These are phyloP conservation scores for Trichoderma atroviride DNA, from an alignment of 2,329 filamentous ascomycete genomes.

Conservation along the genomic window DNA sequence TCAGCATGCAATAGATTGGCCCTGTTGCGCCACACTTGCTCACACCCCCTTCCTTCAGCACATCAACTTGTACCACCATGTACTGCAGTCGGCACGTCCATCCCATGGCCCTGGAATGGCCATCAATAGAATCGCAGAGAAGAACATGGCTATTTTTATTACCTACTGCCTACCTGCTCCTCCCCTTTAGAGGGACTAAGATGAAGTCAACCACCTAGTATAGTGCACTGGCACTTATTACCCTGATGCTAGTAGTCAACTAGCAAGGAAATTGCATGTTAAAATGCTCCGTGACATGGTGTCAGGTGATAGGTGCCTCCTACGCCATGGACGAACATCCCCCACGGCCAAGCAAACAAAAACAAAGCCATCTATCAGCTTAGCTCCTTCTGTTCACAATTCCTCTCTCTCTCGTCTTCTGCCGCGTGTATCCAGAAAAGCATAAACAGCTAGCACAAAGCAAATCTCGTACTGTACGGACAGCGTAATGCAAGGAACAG, in stretches of 20 bases:
- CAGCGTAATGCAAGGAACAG: constrained; percentile 26
- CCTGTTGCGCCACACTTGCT: constrained; percentile 22
- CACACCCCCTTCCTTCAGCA: neutral
- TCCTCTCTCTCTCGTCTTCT: neutral
- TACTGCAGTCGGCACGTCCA: neutral
- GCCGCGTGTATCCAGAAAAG: neutral
- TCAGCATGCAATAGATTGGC: constrained; percentile 11
- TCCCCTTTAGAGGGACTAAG: neutral
- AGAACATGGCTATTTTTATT: neutral
- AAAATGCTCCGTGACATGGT: constrained; percentile 12
- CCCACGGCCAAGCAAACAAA: constrained; percentile 10
- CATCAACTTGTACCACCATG: neutral
- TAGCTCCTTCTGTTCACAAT: neutral
- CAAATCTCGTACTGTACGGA: neutral
- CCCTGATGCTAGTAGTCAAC: neutral
- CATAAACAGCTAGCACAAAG: neutral
- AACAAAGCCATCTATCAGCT: neutral
- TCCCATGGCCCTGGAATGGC: constrained; percentile 9
- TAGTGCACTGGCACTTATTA: neutral
- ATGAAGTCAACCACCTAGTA: neutral
- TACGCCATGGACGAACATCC: constrained; percentile 24
- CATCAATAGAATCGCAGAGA: constrained; percentile 7
- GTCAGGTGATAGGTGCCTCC: constrained; percentile 28
- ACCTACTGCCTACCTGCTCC: neutral
- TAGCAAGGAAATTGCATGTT: neutral